These are phyloP conservation scores for Bipolaris zeicola DNA, from an alignment of 2,329 filamentous ascomycete genomes.

Conservation along the genomic window DNA sequence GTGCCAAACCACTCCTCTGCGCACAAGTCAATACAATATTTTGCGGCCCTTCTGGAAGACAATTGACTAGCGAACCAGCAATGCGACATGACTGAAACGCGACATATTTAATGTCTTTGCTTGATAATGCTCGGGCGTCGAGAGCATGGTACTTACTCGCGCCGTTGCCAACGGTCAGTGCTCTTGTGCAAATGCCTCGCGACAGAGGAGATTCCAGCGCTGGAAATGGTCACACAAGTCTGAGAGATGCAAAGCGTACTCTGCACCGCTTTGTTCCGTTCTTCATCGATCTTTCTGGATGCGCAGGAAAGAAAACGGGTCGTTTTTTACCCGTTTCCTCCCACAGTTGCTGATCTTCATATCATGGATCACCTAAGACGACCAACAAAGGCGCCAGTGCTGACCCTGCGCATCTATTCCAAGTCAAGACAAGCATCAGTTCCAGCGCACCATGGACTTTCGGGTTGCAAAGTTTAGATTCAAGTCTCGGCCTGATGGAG, in stretches of 20 bases:
- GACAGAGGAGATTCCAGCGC: not conserved
- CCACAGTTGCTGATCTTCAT: not conserved
- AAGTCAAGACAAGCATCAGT: not conserved
- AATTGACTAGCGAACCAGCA: not conserved
- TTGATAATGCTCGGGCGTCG: not conserved
- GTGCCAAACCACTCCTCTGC: not conserved
- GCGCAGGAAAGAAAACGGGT: not conserved
- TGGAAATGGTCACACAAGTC: not conserved
- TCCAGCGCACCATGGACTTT: not conserved
- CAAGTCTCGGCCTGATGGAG: not conserved
- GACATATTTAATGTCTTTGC: no score
- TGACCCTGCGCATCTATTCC: not conserved
- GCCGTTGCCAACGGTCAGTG: not conserved
- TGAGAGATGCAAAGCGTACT: not conserved
- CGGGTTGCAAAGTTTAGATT: not conserved
- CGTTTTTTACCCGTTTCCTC: not conserved
- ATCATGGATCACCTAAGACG: not conserved
- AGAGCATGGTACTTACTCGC: not conserved
- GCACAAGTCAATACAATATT: not conserved
- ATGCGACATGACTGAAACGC: not conserved
- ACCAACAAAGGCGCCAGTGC: not conserved
- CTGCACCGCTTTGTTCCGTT: not conserved
- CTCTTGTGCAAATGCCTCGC: not conserved
- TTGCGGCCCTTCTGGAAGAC: not conserved
- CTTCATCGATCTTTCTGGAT: not conserved